A percentile compares a stretch with the other conserved stretches of the same genome.
phyloP scores from a whole-genome alignment of 495 filamentous ascomycete genomes.

The Pyrenopolyporus hunteri region DNA sequence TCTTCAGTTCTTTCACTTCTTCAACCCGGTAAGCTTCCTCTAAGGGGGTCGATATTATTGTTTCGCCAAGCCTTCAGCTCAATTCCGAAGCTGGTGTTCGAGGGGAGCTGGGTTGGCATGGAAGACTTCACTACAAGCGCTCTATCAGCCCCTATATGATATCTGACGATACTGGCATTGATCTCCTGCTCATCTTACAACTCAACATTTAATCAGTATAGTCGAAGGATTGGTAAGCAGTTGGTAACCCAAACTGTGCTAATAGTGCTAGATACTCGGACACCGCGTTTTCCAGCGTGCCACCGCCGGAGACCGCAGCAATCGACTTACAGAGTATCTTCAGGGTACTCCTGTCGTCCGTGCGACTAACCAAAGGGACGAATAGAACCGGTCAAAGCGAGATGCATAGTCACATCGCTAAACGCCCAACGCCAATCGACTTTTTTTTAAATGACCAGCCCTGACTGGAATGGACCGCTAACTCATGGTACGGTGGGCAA shows the following conservation, averaged over 20 bases:
- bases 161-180: not conserved
- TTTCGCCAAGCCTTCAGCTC: no score
- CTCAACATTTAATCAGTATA: not conserved
- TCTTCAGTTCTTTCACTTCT: no score
- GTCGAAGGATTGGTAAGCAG: conserved; percentile 17
- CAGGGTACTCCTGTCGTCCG: not conserved
- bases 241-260: conserved; percentile 9
- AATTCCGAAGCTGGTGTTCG: no score
- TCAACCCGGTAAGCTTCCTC: no score
- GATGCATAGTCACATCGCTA: conserved; percentile 3
- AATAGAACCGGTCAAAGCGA: not conserved
- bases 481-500: no score
- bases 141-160: no score
- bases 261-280: conserved; percentile 8
- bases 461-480: not conserved
- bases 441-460: not conserved
- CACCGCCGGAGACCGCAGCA: not conserved
- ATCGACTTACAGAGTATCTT: not conserved
- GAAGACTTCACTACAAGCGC: no score
- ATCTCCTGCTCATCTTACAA: conserved; percentile 1
- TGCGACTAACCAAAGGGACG: conserved; percentile 4
- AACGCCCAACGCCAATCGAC: conserved; percentile 8
- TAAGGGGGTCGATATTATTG: no score
- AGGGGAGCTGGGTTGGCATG: no score
- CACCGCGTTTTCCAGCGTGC: conserved; percentile 1